These are phyloP conservation scores for Epicoccum nigrum DNA, from an alignment of 2,329 filamentous ascomycete genomes.

Conservation along the genomic window DNA sequence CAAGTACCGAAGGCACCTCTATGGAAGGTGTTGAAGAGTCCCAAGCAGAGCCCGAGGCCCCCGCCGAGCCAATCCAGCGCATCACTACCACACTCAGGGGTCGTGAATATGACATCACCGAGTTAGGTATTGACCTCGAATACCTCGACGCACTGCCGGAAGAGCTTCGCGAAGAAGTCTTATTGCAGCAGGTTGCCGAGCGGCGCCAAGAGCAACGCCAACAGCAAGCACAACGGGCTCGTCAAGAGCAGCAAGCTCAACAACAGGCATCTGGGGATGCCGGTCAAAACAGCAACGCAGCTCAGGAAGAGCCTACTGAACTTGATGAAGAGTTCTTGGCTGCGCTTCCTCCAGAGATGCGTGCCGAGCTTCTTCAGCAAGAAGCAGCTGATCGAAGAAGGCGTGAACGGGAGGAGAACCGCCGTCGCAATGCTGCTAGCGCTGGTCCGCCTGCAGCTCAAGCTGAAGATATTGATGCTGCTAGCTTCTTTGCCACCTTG, in stretches of 20 bases:
- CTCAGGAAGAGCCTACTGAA: conserved; percentile 72
- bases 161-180: conserved; percentile 93
- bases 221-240: conserved; percentile 27
- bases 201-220: conserved; percentile 65
- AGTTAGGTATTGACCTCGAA: conserved; percentile 89
- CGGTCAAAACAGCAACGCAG: conserved; percentile 46
- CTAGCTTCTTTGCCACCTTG: conserved; percentile 89
- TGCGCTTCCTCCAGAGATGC: conserved; percentile 87
- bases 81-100: conserved; percentile 85
- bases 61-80: conserved; percentile 56
- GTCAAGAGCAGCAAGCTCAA: conserved; percentile 31
- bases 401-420: conserved; percentile 80
- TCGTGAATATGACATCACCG: conserved; percentile 89
- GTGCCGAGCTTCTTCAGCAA: conserved; percentile 87
- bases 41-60: conserved; percentile 30
- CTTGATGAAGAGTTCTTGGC: conserved; percentile 94
- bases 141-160: conserved; percentile 98
- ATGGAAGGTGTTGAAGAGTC: conserved; percentile 79
- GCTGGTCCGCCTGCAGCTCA: conserved; percentile 52
- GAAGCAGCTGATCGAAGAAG: conserved; percentile 88
- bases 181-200: conserved; percentile 85
- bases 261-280: conserved; percentile 20
- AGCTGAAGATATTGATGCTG: conserved; percentile 82
- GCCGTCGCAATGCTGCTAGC: conserved; percentile 66
- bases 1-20: conserved; percentile 52